Percentiles rank a stretch among this genome's conserved stretches.
These are phyloP conservation scores for Candida manassasensis DNA, from an alignment of 805 yeast species.

Conservation along the genomic window DNA sequence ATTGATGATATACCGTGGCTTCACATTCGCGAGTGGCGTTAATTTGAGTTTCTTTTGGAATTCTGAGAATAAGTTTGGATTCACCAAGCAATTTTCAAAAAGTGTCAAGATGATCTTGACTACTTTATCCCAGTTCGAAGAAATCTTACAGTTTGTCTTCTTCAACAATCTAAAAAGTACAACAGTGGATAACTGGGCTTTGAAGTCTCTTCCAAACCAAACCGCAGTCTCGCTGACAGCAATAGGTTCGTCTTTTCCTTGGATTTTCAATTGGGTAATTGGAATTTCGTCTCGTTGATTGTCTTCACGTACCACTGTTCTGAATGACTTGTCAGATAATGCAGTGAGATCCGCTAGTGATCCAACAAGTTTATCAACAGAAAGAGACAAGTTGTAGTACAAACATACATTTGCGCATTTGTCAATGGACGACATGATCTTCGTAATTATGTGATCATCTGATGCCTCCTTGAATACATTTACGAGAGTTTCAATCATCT, in stretches of 20 bases:
- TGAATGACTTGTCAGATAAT: constrained; percentile 41
- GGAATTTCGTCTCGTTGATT: constrained; percentile 37
- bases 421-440: constrained; percentile 84
- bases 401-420: constrained; percentile 77
- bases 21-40: constrained; percentile 52
- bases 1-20: constrained; percentile 62
- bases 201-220: constrained; percentile 82
- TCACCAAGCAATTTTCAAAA: constrained; percentile 67
- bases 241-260: constrained; percentile 51
- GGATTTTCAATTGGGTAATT: constrained; percentile 43
- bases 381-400: constrained; percentile 49
- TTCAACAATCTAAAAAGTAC: constrained; percentile 76
- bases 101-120: constrained; percentile 57
- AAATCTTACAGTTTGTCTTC: constrained; percentile 47
- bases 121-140: constrained; percentile 58
- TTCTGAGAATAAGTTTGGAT: constrained; percentile 56
- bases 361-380: constrained; percentile 64
- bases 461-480: constrained; percentile 81
- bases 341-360: constrained; percentile 67
- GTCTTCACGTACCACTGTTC: constrained; percentile 19
- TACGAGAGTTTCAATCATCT: constrained; percentile 67
- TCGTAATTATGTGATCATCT: constrained; percentile 83
- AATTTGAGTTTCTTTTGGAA: constrained; percentile 57
- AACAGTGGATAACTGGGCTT: constrained; percentile 85
- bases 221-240: constrained; percentile 80